Percentiles rank a stretch among this genome's conserved stretches.
Conservation (phyloP, 1,139 yeast genomes). For the Saccharomyces hybrid region DNA sequence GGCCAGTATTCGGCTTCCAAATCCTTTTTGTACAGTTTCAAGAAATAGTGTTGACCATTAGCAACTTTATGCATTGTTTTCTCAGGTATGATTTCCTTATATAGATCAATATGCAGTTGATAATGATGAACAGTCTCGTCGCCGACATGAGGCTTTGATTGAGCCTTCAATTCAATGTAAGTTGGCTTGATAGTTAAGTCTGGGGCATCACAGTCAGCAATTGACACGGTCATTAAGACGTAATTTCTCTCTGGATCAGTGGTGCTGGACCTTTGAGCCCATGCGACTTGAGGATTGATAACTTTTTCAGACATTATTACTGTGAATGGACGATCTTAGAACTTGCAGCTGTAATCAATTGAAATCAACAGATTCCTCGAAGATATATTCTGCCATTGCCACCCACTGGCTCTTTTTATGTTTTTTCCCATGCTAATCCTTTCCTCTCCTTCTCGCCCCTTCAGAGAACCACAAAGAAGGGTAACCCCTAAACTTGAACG, state of each 20-base stretch:
- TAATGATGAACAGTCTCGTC: conserved; percentile 42
- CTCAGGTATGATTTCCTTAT: conserved; percentile 60
- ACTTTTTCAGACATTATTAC: conserved; percentile 6
- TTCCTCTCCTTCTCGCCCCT: not conserved
- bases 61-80: conserved; percentile 52
- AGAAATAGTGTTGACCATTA: conserved; percentile 64
- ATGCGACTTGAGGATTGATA: conserved; percentile 45
- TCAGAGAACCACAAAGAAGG: not conserved
- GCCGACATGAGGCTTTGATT: conserved; percentile 42
- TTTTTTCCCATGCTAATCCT: not conserved
- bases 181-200: conserved; percentile 56
- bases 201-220: conserved; percentile 61
- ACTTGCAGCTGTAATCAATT: not conserved
- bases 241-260: conserved; percentile 66
- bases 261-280: conserved; percentile 93
- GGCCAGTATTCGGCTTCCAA: conserved; percentile 81
- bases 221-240: conserved; percentile 63
- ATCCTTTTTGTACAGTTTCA: conserved; percentile 59
- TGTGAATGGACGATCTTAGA: not conserved
- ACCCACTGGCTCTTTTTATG: not conserved
- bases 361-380: not conserved
- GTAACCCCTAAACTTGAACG: not conserved
- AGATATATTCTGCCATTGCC: not conserved
- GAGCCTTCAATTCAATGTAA: conserved; percentile 43
- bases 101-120: conserved; percentile 60